Conservation (phyloP, 441 rosid genomes). For the Lagerstroemia fauriei region DNA sequence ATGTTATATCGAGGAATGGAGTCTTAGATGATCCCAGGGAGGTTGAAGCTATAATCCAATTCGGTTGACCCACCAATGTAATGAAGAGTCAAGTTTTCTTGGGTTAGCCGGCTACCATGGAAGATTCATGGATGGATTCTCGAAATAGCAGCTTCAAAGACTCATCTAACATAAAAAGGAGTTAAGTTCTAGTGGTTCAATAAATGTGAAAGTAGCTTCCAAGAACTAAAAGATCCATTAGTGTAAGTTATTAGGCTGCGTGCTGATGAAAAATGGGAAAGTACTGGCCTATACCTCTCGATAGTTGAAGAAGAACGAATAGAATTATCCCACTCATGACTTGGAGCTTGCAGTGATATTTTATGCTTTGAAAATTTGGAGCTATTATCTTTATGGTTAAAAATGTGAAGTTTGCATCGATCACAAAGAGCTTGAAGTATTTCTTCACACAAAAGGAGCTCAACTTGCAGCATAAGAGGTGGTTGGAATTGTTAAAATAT, state of each 20-base stretch:
- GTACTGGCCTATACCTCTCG: not conserved
- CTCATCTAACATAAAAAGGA: not conserved
- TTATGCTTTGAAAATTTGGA: not conserved
- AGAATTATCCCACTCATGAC: slow-evolving; percentile 10
- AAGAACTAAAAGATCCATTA: not conserved
- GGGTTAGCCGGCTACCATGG: not conserved
- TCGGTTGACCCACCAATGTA: not conserved
- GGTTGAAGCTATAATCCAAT: not conserved
- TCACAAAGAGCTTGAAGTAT: not conserved
- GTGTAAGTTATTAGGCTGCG: not conserved
- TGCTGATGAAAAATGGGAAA: not conserved
- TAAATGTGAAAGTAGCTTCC: not conserved
- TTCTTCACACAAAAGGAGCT: not conserved
- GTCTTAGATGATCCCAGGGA: not conserved
- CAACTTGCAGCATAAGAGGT: not conserved
- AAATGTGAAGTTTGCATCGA: not conserved
- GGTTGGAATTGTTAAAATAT: not conserved
- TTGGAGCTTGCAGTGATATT: not conserved
- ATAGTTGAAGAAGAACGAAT: not conserved
- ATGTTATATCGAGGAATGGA: not conserved
- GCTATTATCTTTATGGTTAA: not conserved
- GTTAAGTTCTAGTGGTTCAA: not conserved
- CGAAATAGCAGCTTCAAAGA: not conserved
- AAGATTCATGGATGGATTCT: not conserved
- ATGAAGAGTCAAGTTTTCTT: not conserved